Base-by-base conservation (phyloP, 2,329 filamentous ascomycete genomes). In the Alternaria triticimaculans region DNA sequence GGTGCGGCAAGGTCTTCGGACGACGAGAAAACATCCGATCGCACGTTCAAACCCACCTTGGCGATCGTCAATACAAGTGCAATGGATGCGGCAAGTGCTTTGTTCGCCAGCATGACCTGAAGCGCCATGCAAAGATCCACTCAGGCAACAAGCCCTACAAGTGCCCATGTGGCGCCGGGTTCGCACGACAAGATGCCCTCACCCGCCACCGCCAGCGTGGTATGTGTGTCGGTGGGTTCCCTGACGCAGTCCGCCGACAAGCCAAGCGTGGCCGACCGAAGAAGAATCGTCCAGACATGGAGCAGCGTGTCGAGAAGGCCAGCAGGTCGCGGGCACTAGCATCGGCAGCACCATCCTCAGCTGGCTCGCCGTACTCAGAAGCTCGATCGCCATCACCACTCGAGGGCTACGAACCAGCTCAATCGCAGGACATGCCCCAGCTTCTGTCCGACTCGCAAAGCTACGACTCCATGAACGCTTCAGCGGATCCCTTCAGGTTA, bases 21-120 rank as follows among this genome's bases (percentile, higher is more conserved):
- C 89, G 96, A 72, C 97, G 97, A 80, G 96, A 99, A 80, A 98
- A 99, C 82, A 97, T 98, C 84, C 97, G 97, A 79, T 97, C 94
- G 1, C 96, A 99, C 79, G 93, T 99, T 14, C 96, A 99, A 82
- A 99, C 96, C 4, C 96, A 99, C 81, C 90, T 99, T 68, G 96
- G 96, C 74, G 96, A 99, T 80, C 88, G 96, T 51, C 96, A 97
- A 78, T 99, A 93, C 82, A 91, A 93, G 80, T 99, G 96, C 82
- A 94, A 95, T 49, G 90, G 92, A 59, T 99, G 96, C 83, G 87
- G 91, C 56, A 98, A 98, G 83, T 95, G 94, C 82, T 99, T 99
- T 78, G 96, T 98, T 45, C 91, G 96, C 41, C 94, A 97, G 74
- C 96, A 99, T 79, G 96, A 99, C 79, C 89, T 98, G 65, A 99